Percentiles rank a stretch among this genome's conserved stretches.
Evolutionary conservation across 1,284 basidiomycete species (phyloP).

Genomic region (Leccinum pachyderme): DNA sequence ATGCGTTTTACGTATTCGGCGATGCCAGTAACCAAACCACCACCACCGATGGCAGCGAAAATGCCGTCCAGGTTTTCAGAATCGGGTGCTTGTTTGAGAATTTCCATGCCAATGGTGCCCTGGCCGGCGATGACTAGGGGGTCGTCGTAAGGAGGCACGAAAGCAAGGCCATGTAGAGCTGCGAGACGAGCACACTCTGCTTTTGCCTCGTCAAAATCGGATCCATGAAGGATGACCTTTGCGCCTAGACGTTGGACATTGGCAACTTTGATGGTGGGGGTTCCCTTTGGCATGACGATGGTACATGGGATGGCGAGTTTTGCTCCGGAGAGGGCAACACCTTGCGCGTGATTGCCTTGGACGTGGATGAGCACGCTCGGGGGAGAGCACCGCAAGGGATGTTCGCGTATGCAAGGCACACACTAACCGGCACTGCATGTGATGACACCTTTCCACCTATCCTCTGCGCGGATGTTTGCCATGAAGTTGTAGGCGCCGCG

Average conservation of each 20-base stretch:
- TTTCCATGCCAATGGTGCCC: constrained; percentile 94
- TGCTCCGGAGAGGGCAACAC: constrained; percentile 91
- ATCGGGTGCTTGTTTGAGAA: constrained; percentile 82
- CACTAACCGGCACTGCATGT: constrained; percentile 96
- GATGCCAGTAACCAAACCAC: constrained; percentile 88
- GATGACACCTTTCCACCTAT: constrained; percentile 96
- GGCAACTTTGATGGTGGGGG: constrained; percentile 93
- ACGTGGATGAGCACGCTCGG: constrained; percentile 1
- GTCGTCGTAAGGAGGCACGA: constrained; percentile 98
- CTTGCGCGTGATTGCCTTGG: constrained; percentile 96
- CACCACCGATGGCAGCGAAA: constrained; percentile 91
- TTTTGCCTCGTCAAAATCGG: constrained; percentile 97
- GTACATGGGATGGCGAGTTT: constrained; percentile 91
- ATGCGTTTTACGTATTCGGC: constrained; percentile 93
- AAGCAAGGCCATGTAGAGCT: constrained; percentile 72
- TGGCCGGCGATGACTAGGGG: constrained; percentile 97
- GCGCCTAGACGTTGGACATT: constrained; percentile 94
- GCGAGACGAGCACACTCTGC: constrained; percentile 89
- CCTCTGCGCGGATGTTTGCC: constrained; percentile 84
- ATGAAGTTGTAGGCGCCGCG: constrained; percentile 99
- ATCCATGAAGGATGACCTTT: constrained; percentile 89
- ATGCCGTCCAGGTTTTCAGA: constrained; percentile 80
- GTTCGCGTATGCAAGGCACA: constrained; percentile 36
- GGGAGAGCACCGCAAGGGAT: constrained; percentile 7
- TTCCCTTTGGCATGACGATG: constrained; percentile 97